Evolutionary conservation across 2,329 filamentous ascomycete genomes (phyloP).

Genomic region (Sordariomycetes sp.): DNA sequence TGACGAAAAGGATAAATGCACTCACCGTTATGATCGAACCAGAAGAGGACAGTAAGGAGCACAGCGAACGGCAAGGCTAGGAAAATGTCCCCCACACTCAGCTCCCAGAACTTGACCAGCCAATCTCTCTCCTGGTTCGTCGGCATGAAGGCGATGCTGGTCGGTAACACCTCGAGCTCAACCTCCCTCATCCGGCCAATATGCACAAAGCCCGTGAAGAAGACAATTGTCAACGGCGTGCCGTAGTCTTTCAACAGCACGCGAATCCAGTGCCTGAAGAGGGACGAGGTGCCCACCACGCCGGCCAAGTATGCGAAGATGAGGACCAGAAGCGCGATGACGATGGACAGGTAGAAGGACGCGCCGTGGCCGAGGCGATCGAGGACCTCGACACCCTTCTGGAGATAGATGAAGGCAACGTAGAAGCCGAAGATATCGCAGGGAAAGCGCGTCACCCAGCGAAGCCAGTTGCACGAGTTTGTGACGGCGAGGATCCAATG

Average conservation of each 20-base stretch:
- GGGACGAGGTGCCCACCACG: constrained; percentile 56
- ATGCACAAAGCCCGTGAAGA: constrained; percentile 86
- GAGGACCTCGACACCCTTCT: constrained; percentile 83
- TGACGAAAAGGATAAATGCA: constrained; percentile 3
- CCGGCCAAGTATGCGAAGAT: constrained; percentile 68
- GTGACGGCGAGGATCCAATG: constrained; percentile 78
- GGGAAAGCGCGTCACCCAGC: constrained; percentile 82
- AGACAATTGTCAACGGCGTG: constrained; percentile 72
- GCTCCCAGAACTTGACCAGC: constrained; percentile 77
- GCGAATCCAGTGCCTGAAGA: constrained; percentile 67
- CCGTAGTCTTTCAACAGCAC: constrained; percentile 87
- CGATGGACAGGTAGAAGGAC: constrained; percentile 71
- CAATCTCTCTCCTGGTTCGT: constrained; percentile 57
- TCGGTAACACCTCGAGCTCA: constrained; percentile 62
- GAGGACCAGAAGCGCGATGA: constrained; percentile 68
- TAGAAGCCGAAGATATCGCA: constrained; percentile 95
- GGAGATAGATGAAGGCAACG: constrained; percentile 83
- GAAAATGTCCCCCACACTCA: constrained; percentile 65
- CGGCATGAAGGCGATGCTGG: constrained; percentile 68
- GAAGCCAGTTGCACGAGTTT: constrained; percentile 82
- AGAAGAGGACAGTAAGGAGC: constrained; percentile 76
- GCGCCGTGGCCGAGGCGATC: constrained; percentile 59
- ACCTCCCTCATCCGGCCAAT: constrained; percentile 73
- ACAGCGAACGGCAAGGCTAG: constrained; percentile 81
- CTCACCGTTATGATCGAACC: constrained; percentile 80